Percentiles rank a stretch among this genome's conserved stretches.
Conservation (phyloP, 2,329 filamentous ascomycete genomes). For the Blumeria graminis region DNA sequence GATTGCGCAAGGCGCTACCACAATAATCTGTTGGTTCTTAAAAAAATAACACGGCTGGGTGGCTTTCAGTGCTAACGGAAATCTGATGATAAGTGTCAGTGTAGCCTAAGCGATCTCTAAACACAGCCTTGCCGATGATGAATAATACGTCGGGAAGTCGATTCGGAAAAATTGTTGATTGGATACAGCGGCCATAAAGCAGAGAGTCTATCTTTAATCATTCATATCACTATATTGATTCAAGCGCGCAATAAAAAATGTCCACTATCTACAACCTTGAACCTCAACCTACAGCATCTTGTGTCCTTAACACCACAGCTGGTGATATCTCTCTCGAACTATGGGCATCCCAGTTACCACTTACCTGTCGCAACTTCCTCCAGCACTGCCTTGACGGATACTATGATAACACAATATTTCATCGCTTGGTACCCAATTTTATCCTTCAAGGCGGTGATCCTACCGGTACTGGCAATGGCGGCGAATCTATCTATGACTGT, state of each 20-base stretch:
- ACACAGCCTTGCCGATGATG: no score
- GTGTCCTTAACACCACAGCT: constrained; percentile 67
- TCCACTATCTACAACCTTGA: constrained; percentile 83
- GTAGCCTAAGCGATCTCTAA: no score
- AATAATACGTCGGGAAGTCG: no score
- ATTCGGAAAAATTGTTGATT: no score
- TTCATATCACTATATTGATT: background rate
- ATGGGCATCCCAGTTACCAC: constrained; percentile 80
- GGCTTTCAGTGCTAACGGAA: no score
- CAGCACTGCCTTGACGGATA: constrained; percentile 89
- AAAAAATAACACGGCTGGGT: no score
- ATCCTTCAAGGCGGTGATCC: constrained; percentile 89
- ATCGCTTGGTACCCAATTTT: constrained; percentile 76
- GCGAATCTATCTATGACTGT: constrained; percentile 77
- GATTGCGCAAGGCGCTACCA: no score
- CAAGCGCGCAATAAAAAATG: constrained; percentile 27
- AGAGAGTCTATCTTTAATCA: no score
- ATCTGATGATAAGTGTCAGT: no score
- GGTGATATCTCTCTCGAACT: constrained; percentile 82
- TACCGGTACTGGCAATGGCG: constrained; percentile 74
- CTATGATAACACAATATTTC: constrained; percentile 83
- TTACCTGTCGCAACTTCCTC: constrained; percentile 84
- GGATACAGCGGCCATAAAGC: no score
- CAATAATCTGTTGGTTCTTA: no score
- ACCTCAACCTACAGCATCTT: constrained; percentile 79